A percentile compares a stretch with the other conserved stretches of the same genome.
Conservation (phyloP, 805 yeast genomes). For the Candida berthetii region DNA sequence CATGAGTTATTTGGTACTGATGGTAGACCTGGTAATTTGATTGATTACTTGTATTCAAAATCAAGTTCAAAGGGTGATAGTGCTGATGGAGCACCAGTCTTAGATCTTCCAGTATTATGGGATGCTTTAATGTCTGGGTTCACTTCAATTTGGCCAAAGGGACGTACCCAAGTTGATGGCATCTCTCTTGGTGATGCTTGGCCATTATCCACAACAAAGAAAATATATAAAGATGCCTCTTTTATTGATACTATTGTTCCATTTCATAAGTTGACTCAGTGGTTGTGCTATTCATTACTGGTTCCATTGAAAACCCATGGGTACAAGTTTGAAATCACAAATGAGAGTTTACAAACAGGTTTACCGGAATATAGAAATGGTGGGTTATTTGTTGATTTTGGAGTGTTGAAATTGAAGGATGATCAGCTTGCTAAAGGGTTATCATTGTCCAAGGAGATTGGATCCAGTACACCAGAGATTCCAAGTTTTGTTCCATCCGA, state of each 20-base stretch:
- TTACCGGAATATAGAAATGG: slow-evolving; percentile 82
- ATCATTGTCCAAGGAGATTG: slow-evolving; percentile 22
- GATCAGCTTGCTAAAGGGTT: slow-evolving; percentile 32
- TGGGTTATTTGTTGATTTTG: slow-evolving; percentile 54
- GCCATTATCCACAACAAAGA: slow-evolving; percentile 32
- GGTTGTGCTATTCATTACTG: slow-evolving; percentile 58
- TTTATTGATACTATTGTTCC: slow-evolving; percentile 41
- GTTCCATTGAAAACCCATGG: slow-evolving; percentile 45
- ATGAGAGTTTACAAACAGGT: slow-evolving; percentile 82
- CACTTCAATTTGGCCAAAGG: slow-evolving; percentile 56
- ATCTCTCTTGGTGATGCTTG: slow-evolving; percentile 58
- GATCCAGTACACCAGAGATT: slow-evolving; percentile 21
- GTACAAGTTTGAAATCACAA: slow-evolving; percentile 46
- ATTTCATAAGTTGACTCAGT: slow-evolving; percentile 61
- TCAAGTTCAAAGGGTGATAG: slow-evolving; percentile 1
- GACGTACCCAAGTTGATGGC: slow-evolving; percentile 45
- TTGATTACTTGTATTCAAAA: slow-evolving; percentile 36
- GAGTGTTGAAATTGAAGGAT: slow-evolving; percentile 41
- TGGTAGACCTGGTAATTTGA: slow-evolving; percentile 47
- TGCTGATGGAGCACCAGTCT: slow-evolving; percentile 3
- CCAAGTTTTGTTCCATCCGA: slow-evolving; percentile 50
- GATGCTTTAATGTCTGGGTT: slow-evolving; percentile 48
- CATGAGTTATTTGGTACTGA: slow-evolving; percentile 37
- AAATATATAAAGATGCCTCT: slow-evolving; percentile 10
- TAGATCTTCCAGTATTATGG: slow-evolving; percentile 48